phyloP scores from a whole-genome alignment of 352 stramenopile genomes.

The Poterioochromonas sp. region DNA sequence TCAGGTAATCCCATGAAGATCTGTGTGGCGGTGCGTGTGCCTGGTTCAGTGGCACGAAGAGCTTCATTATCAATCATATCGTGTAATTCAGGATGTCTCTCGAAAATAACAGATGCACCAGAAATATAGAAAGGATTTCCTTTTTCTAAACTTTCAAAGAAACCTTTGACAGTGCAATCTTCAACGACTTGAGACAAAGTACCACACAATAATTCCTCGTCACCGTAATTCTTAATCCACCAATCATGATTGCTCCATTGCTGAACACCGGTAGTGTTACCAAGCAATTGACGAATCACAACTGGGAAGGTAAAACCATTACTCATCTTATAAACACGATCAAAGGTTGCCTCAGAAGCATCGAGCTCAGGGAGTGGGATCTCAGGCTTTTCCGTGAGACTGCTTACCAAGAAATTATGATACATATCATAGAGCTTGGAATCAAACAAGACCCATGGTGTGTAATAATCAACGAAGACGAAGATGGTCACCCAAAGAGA shows the following conservation, averaged over 20 bases:
- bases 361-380: neutral
- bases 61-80: neutral
- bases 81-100: neutral
- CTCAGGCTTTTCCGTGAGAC: neutral
- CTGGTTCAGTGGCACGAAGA: neutral
- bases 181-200: neutral
- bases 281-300: constrained; percentile 6
- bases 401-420: neutral
- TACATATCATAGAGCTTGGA: neutral
- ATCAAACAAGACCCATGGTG: constrained; percentile 11
- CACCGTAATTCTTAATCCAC: constrained; percentile 18
- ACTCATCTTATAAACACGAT: neutral
- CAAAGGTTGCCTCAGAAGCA: neutral
- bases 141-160: neutral
- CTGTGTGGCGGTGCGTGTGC: neutral
- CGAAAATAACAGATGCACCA: constrained; percentile 3
- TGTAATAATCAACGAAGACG: constrained; percentile 20
- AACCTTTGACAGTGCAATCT: neutral
- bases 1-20: constrained; percentile 4
- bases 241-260: neutral
- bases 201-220: neutral
- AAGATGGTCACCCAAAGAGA: constrained; percentile 1
- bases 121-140: constrained; percentile 29
- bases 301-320: constrained; percentile 14
- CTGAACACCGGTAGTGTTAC: constrained; percentile 4